These are phyloP conservation scores for Scheffersomyces quercinus DNA, from an alignment of 1,139 yeast genomes.

Conservation along the genomic window DNA sequence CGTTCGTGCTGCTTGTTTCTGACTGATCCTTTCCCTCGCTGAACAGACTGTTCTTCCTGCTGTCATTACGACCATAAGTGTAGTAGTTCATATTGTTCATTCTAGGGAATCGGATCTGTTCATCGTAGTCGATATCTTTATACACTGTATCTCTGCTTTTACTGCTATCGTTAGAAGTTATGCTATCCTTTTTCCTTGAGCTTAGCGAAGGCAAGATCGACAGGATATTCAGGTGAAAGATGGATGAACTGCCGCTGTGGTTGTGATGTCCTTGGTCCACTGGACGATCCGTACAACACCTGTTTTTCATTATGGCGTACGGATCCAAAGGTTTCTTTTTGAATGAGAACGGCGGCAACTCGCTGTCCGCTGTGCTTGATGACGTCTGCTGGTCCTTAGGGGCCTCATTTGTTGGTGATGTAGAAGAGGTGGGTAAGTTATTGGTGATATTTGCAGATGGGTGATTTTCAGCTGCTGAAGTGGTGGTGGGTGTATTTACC, in stretches of 20 bases:
- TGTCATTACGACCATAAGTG: conserved; percentile 16
- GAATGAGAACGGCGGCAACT: conserved; percentile 39
- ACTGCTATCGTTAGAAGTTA: conserved; percentile 2
- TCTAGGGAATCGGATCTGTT: conserved; percentile 47
- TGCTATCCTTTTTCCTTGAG: conserved; percentile 6
- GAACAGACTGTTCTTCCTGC: neutral
- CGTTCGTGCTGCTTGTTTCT: neutral
- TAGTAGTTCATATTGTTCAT: conserved; percentile 33
- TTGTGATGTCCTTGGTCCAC: neutral
- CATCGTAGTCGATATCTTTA: conserved; percentile 40
- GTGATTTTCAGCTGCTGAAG: conserved; percentile 1
- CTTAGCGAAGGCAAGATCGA: conserved; percentile 25
- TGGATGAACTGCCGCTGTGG: conserved; percentile 7
- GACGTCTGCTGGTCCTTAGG: no score
- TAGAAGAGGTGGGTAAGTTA: no score
- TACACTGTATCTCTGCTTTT: conserved; percentile 12
- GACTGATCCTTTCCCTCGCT: conserved; percentile 2
- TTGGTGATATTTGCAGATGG: no score
- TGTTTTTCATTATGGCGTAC: conserved; percentile 3
- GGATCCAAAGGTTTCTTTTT: conserved; percentile 37
- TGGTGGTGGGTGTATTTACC: neutral
- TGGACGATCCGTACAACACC: neutral
- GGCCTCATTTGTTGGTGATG: no score
- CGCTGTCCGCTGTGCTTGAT: conserved; percentile 2
- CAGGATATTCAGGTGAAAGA: conserved; percentile 32